Evolutionary conservation across 208 protist genomes (phyloP).

Genomic region (Crithidia fasciculata): DNA sequence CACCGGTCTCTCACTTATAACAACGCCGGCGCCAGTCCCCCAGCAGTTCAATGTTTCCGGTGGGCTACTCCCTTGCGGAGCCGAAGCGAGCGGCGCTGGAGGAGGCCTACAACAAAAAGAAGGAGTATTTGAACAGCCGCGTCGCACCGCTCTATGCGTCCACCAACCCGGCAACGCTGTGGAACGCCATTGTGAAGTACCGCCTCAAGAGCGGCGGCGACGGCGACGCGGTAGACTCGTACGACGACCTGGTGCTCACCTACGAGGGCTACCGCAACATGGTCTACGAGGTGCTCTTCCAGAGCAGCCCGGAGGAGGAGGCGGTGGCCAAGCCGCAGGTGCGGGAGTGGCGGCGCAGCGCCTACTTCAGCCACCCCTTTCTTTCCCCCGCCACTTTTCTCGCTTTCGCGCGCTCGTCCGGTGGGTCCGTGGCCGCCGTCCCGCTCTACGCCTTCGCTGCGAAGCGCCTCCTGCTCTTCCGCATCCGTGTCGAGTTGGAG

Average conservation of each 20-base stretch:
- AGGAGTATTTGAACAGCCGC: slow-evolving; percentile 51
- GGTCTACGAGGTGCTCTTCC: slow-evolving; percentile 82
- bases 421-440: slow-evolving; percentile 70
- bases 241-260: slow-evolving; percentile 68
- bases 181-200: slow-evolving; percentile 81
- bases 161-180: slow-evolving; percentile 76
- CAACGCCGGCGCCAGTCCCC: background rate
- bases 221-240: slow-evolving; percentile 45
- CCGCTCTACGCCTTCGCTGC: slow-evolving; percentile 84
- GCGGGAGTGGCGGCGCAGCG: slow-evolving; percentile 42
- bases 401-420: slow-evolving; percentile 63
- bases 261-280: slow-evolving; percentile 75
- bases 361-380: slow-evolving; percentile 89
- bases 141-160: slow-evolving; percentile 59
- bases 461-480: slow-evolving; percentile 84
- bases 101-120: slow-evolving; percentile 52
- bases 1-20: too few relatives aligned
- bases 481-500: slow-evolving; percentile 82
- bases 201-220: slow-evolving; percentile 26
- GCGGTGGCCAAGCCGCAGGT: slow-evolving; percentile 30
- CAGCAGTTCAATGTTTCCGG: slow-evolving; percentile 28
- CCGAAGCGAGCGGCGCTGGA: slow-evolving; percentile 37
- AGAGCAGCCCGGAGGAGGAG: slow-evolving; percentile 53
- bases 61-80: slow-evolving; percentile 30
- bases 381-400: slow-evolving; percentile 86